A percentile compares a stretch with the other conserved stretches of the same genome.
These are phyloP conservation scores for Canavalia gladiata DNA, from an alignment of 306 rosid species.

Conservation along the genomic window DNA sequence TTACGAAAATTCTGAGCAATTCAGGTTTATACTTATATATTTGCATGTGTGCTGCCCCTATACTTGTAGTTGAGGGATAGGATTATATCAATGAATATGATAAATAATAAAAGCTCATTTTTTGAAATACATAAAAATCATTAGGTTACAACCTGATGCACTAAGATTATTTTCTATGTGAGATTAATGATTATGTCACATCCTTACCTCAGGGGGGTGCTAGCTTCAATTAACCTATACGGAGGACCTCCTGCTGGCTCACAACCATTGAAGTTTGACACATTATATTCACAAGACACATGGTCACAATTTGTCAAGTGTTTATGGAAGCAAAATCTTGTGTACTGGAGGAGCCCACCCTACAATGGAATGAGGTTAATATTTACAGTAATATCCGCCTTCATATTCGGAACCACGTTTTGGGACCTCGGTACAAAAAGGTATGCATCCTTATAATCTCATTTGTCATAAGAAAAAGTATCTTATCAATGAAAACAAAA, in stretches of 20 bases:
- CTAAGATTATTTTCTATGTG: constrained; percentile 10
- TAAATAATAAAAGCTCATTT: not conserved
- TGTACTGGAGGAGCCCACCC: constrained; percentile 91
- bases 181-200: constrained; percentile 18
- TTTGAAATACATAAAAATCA: not conserved
- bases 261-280: constrained; percentile 69
- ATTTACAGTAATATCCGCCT: constrained; percentile 70
- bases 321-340: constrained; percentile 85
- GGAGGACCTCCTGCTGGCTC: constrained; percentile 66
- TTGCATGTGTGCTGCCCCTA: not conserved
- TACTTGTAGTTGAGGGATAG: not conserved
- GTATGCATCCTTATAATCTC: constrained; percentile 50
- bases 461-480: constrained; percentile 7
- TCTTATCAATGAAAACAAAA: constrained; percentile 20
- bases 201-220: constrained; percentile 65
- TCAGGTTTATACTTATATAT: constrained; percentile 54
- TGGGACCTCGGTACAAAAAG: constrained; percentile 77
- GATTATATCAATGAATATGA: not conserved
- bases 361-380: constrained; percentile 78
- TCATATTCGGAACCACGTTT: constrained; percentile 71
- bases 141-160: not conserved
- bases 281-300: constrained; percentile 63
- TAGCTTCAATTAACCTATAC: constrained; percentile 58
- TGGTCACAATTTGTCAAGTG: constrained; percentile 64
- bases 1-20: constrained; percentile 68